Base-by-base conservation (phyloP, 2,329 filamentous ascomycete genomes). In the Pseudogymnoascus sp. region DNA sequence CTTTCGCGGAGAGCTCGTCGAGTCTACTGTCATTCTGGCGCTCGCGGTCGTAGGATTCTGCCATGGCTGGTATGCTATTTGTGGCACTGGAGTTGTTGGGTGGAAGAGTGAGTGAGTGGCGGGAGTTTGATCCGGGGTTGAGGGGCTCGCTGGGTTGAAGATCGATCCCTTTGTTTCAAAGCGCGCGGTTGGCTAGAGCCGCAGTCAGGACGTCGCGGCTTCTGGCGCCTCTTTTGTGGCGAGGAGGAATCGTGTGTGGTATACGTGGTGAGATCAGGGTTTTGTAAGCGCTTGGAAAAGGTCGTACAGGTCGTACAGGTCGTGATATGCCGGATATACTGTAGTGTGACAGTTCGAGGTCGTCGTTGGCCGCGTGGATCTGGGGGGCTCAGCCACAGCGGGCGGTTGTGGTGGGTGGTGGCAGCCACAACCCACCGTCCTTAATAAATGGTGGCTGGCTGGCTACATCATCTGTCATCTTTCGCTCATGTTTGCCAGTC, bases 1-100 rank as follows among this genome's bases (percentile, higher is more conserved):
- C 92, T 79, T 99, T 99, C 68, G 86, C 84, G 14, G 90, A 89
- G 38, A 99, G 88, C 74, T 96, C 92, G 72, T 93, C 88, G 63
- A 99, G 89, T 70, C 93, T 92, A 69, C 90, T 87, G 78, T 97
- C 96, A 80, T 99, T 99, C 77, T 99, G 94, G 74, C 84, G 83
- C 78, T 91, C 88, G 75, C 88, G 87, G 78, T 91, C 88, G 78
- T 89, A 91, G 67, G 87, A 83, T 75, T 91, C 88, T 56, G 87
- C 87, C 88, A 91, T 91, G 68, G 65, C 75, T 67, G 10, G 38
- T 25, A 63, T 31, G 10, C 42, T 25, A 63, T 31, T 44, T 56
- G 21, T 37, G 56, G 28, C n/a, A 63, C 10, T 47, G 12, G 59
- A 18, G 60, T 50, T 12, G 33, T 53, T 37, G 38, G 37, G 28